phyloP scores from a whole-genome alignment of 495 filamentous ascomycete genomes.

The Aspergillus egyptiacus region DNA sequence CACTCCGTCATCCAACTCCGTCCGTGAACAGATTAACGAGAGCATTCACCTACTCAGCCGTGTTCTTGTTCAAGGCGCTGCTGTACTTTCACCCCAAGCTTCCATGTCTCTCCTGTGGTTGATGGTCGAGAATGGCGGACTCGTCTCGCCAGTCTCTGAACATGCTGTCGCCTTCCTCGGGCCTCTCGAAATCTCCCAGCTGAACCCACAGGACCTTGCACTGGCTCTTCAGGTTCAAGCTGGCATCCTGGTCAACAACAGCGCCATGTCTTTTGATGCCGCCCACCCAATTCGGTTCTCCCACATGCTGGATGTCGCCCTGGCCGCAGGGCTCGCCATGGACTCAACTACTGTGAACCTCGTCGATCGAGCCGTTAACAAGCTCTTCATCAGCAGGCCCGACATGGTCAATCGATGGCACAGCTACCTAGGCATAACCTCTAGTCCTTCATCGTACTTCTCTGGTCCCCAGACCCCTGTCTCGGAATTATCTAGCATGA shows the following conservation, averaged over 20 bases:
- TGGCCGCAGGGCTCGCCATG: conserved; percentile 43
- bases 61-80: conserved; percentile 44
- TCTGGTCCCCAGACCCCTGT: conserved; percentile 37
- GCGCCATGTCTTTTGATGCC: conserved; percentile 41
- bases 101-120: conserved; percentile 59
- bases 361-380: conserved; percentile 52
- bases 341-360: conserved; percentile 46
- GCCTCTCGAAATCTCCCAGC: conserved; percentile 50
- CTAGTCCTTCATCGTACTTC: conserved; percentile 27
- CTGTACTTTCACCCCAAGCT: conserved; percentile 46
- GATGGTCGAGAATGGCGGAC: conserved; percentile 67
- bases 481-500: conserved; percentile 35
- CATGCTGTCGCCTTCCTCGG: conserved; percentile 57
- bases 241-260: conserved; percentile 48
- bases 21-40: conserved; percentile 79
- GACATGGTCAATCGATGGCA: conserved; percentile 57
- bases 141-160: conserved; percentile 55
- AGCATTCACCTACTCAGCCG: conserved; percentile 69
- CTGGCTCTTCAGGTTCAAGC: conserved; percentile 61
- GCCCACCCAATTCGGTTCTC: conserved; percentile 55
- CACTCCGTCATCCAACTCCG: conserved; percentile 22
- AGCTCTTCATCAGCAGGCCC: conserved; percentile 45
- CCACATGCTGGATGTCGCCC: conserved; percentile 52
- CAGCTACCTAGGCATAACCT: conserved; percentile 42
- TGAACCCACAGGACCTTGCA: conserved; percentile 52